Percentiles rank a stretch among this genome's conserved stretches.
These are phyloP conservation scores for Nothopassalora personata DNA, from an alignment of 2,329 filamentous ascomycete species.

Conservation along the genomic window DNA sequence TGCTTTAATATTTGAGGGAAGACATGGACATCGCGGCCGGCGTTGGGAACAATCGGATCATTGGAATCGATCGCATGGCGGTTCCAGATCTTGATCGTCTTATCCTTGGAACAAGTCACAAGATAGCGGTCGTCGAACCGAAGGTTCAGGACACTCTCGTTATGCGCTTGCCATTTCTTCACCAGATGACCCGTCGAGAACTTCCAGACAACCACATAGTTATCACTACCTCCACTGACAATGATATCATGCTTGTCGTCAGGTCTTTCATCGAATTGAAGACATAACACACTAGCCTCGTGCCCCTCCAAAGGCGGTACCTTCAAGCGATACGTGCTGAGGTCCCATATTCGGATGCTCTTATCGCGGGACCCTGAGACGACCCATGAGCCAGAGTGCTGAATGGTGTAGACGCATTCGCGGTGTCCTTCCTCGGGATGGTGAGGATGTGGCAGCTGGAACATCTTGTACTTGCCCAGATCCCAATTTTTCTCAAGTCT, in stretches of 20 bases:
- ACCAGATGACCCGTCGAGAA: conserved; percentile 88
- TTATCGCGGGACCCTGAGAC: conserved; percentile 91
- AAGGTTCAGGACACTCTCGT: conserved; percentile 88
- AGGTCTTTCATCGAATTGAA: conserved; percentile 87
- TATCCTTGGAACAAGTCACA: conserved; percentile 96
- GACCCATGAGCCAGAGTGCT: conserved; percentile 77
- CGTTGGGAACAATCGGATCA: conserved; percentile 34
- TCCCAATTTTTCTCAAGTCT: conserved; percentile 89
- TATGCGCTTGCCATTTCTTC: conserved; percentile 69
- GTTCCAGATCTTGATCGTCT: conserved; percentile 94
- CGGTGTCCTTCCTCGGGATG: conserved; percentile 76
- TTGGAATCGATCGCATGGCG: conserved; percentile 57
- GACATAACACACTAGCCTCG: conserved; percentile 78
- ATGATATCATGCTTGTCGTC: conserved; percentile 71
- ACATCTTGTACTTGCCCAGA: conserved; percentile 72
- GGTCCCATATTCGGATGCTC: conserved; percentile 83
- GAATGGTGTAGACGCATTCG: conserved; percentile 92
- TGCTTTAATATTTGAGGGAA: conserved; percentile 31
- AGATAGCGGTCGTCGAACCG: conserved; percentile 86
- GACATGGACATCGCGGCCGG: conserved; percentile 28
- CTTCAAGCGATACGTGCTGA: conserved; percentile 73
- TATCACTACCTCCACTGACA: conserved; percentile 93
- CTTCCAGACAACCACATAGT: conserved; percentile 81
- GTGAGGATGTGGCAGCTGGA: conserved; percentile 81
- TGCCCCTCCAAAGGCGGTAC: conserved; percentile 68